Base-by-base conservation (phyloP, 2,329 filamentous ascomycete species). In the Fusarium sarcochroum region DNA sequence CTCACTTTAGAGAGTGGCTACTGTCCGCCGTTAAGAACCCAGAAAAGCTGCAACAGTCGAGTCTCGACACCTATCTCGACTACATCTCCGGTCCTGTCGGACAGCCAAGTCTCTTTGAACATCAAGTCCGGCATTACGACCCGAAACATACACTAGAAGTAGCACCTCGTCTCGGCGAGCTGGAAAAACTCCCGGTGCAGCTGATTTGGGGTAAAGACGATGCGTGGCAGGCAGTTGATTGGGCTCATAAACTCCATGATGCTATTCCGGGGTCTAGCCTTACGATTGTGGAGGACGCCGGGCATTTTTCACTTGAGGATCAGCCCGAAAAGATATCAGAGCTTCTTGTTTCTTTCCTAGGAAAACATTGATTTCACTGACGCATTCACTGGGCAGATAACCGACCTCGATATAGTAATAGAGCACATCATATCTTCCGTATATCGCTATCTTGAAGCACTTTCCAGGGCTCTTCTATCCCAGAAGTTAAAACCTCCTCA, bases 111-210 rank as follows among this genome's bases (percentile, higher is more conserved):
- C 47, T 78, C 10, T 77, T 78, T 55, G 69, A 77, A 58, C 76
- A 79, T 40, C 77, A 78, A 34, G 58, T 79, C 23, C 73, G 71
- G 3, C 75, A 77, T 44, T 78, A 78, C 27, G 75, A 78, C 13
- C 73, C 73, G 1, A 78, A 73, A n/a, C 77, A 78, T 49, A 78
- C 76, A 3, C 58, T 78, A 62, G 76, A 79, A 47, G 57, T 79
- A 10, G 63, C 70, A 1, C 51, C 66, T 1, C 70, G 65, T 4
- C 63, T 78, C 1, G 47, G 30, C 1, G 71, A 76, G 41, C 61
- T 78, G 4, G 59, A 49, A 4, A 69, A 70, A 21, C 9, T 76
- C 1, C 73, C 75, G 1, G 75, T 77, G 7, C 70, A 77, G 41
- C 11, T 76, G 2, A 74, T 79, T 4, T 78, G 76, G 76, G 77